These are phyloP conservation scores for Tausonia pullulans DNA, from an alignment of 1,284 basidiomycete species.

Conservation along the genomic window DNA sequence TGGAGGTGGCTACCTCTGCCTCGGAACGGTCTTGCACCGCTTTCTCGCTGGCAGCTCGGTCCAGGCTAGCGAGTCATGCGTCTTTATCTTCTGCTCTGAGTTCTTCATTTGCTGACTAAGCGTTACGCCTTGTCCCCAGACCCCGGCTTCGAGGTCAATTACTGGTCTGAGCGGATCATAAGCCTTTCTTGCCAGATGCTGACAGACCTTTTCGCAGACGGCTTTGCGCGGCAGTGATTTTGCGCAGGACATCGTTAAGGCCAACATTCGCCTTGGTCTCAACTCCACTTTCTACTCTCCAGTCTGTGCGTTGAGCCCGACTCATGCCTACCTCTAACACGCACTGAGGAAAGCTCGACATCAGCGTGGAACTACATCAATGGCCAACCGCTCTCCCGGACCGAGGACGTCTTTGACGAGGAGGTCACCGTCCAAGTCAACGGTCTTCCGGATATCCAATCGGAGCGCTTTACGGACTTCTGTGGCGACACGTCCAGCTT, in stretches of 20 bases:
- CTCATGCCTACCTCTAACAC: no score
- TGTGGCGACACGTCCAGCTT: background rate
- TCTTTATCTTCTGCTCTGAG: no score
- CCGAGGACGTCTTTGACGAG: background rate
- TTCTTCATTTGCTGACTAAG: no score
- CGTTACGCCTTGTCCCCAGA: background rate
- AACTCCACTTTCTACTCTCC: slow-evolving; percentile 4
- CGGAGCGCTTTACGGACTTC: background rate
- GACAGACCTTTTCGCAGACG: background rate
- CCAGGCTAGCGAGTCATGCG: background rate
- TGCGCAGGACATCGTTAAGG: background rate
- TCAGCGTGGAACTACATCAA: background rate
- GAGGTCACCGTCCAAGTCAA: background rate
- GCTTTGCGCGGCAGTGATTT: background rate
- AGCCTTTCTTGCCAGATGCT: no score
- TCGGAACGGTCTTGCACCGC: background rate
- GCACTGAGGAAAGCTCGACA: no score
- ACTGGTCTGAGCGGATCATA: no score
- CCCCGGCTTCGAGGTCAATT: background rate
- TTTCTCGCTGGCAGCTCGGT: background rate
- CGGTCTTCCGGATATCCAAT: background rate
- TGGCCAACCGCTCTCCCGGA: background rate
- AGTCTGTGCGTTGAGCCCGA: background rate
- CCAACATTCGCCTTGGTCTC: background rate
- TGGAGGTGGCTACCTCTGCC: background rate